phyloP scores from a whole-genome alignment of 2,329 filamentous ascomycete genomes.

The Neurospora sp. region DNA sequence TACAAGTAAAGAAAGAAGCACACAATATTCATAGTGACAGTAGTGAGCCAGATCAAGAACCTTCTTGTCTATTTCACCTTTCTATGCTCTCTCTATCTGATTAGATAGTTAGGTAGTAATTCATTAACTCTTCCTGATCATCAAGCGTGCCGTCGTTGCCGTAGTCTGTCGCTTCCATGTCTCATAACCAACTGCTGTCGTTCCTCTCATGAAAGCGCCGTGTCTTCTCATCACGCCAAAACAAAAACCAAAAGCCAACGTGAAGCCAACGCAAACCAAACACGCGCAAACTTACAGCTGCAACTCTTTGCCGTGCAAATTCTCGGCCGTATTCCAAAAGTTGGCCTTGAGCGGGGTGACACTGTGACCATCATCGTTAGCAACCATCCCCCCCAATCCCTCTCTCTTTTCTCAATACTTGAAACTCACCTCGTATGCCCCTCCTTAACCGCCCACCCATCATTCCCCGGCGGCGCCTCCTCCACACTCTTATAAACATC shows the following conservation, averaged over 20 bases:
- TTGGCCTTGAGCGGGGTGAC: slow-evolving; percentile 88
- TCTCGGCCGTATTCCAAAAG: slow-evolving; percentile 66
- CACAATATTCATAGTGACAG: neutral
- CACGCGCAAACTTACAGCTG: slow-evolving; percentile 60
- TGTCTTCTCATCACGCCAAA: slow-evolving; percentile 5
- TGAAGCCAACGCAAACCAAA: neutral
- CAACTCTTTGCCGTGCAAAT: slow-evolving; percentile 60
- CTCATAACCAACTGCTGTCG: slow-evolving; percentile 6
- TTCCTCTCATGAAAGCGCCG: slow-evolving; percentile 4
- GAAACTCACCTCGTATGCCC: slow-evolving; percentile 67
- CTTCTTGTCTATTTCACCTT: slow-evolving; percentile 13
- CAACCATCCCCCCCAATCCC: neutral
- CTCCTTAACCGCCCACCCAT: slow-evolving; percentile 87
- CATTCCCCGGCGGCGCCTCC: slow-evolving; percentile 67
- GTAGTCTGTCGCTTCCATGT: slow-evolving; percentile 1
- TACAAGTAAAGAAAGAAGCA: neutral
- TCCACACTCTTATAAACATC: slow-evolving; percentile 87
- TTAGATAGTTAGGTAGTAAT: neutral
- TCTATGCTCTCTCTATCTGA: slow-evolving; percentile 18
- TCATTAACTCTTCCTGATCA: neutral
- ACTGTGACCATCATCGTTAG: slow-evolving; percentile 33
- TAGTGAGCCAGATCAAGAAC: neutral
- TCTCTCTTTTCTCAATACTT: slow-evolving; percentile 1
- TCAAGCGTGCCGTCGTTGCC: neutral
- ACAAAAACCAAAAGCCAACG: slow-evolving; percentile 17